Evolutionary conservation across 139 green algal species (phyloP).

Genomic region (Chlorella sp.): DNA sequence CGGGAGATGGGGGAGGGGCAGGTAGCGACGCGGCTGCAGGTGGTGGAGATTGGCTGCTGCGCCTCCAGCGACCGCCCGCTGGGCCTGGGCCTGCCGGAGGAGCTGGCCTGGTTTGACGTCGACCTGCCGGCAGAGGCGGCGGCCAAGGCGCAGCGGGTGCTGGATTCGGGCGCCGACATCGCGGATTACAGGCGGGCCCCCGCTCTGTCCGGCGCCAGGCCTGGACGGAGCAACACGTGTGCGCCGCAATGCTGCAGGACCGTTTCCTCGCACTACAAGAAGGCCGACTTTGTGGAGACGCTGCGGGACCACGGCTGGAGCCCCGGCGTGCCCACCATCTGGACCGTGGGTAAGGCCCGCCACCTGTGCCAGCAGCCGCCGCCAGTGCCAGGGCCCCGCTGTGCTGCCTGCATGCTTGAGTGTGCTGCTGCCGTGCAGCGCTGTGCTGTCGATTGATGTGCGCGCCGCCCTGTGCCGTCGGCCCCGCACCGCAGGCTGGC

Average conservation of each 20-base stretch:
- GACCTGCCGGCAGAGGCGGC: background rate
- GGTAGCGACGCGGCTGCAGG: too few relatives aligned
- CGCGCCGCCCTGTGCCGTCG: too few relatives aligned
- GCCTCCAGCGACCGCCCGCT: slow-evolving; percentile 2
- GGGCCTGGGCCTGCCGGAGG: background rate
- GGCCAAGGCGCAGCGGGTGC: slow-evolving; percentile 1
- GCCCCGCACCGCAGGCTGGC: too few relatives aligned
- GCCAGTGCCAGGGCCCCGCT: too few relatives aligned
- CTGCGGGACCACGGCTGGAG: background rate
- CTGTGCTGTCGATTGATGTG: too few relatives aligned
- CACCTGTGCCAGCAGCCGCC: too few relatives aligned
- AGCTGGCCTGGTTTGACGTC: slow-evolving; percentile 5
- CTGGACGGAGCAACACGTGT: too few relatives aligned
- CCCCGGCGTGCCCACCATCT: slow-evolving; percentile 5
- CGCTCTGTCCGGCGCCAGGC: background rate
- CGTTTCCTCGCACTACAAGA: slow-evolving; percentile 3
- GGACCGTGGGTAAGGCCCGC: slow-evolving; percentile 2
- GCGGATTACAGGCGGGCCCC: background rate
- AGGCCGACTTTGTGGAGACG: background rate
- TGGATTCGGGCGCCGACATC: background rate
- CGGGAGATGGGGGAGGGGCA: background rate
- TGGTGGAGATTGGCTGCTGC: background rate
- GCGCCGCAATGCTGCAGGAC: background rate
- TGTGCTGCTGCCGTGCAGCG: too few relatives aligned
- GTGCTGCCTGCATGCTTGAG: too few relatives aligned